Evolutionary conservation across 495 filamentous ascomycete species (phyloP), one percentile per base, ranked within the genome.

Genomic region (Talaromyces trachyspermus): DNA sequence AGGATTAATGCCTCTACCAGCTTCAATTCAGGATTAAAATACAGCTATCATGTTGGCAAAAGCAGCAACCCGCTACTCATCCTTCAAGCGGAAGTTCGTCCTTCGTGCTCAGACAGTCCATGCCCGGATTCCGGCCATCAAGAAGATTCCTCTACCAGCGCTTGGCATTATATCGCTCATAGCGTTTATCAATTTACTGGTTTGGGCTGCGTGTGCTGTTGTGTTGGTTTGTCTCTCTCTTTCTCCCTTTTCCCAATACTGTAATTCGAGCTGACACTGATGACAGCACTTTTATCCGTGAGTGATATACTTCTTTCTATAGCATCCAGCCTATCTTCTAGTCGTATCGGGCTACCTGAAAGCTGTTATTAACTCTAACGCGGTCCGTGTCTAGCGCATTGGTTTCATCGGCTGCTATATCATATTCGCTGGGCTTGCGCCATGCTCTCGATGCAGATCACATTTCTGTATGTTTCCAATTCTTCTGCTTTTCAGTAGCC

Each of bases 391-490:
- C 19, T 48, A 81, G 78, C 5, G 65, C 75, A 3, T 69, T 95
- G 46, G 79, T 89, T 32, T 84, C 83, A 12, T 83, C 88, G 3
- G 85, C 90, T 4, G 79, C 91, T 12, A 75, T 95, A 0, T 79
- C 91, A 11, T 95, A 94, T 62, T 90, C 89, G 0, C 74, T 98
- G 5, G 91, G 92, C 5, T 76, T 98, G 17, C 80, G 92, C 43
- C 91, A 98, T 74, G 92, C 92, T 3, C 81, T 96, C 40, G 92
- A 96, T 60, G 92, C 92, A 12, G 91, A 98, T 64, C 92, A 98
- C 66, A 96, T 98, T 64, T 83, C 85, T 41, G 78, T 82, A 65
- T 23, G 55, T 12, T 17, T 3, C 14, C 24, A 12, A 5, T 29
- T 46, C 2, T 14, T 20, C 18, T 4, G n/a, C 5, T 10, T 18